Evolutionary conservation across 108 stramenopile species (phyloP).

Genomic region (Craspedostauros australis): DNA sequence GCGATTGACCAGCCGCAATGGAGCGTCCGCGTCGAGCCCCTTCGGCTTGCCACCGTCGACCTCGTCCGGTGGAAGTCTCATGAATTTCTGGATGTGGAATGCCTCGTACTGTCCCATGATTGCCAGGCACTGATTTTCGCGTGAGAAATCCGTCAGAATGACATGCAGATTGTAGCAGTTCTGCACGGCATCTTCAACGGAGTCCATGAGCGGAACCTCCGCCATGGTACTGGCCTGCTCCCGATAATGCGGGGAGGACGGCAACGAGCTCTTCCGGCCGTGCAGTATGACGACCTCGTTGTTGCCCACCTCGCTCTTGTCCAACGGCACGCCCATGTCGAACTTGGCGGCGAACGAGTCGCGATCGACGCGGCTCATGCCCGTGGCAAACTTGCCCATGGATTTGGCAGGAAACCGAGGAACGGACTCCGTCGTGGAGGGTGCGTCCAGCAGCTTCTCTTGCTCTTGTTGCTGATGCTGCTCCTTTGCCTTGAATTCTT

Average conservation of each 20-base stretch:
- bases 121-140: constrained; percentile 48
- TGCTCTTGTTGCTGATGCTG: neutral
- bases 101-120: constrained; percentile 73
- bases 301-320: constrained; percentile 35
- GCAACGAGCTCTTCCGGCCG: constrained; percentile 31
- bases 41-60: neutral
- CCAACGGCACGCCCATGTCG: constrained; percentile 56
- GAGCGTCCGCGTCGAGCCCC: constrained; percentile 17
- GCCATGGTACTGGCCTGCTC: neutral
- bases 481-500: neutral
- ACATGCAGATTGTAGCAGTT: constrained; percentile 70
- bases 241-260: constrained; percentile 13
- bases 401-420: constrained; percentile 26
- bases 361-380: constrained; percentile 29
- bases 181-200: constrained; percentile 46
- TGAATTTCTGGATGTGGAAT: constrained; percentile 70
- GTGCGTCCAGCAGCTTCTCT: neutral
- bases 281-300: constrained; percentile 66
- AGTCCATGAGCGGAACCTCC: constrained; percentile 1
- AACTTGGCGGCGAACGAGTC: constrained; percentile 45
- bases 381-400: constrained; percentile 32
- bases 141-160: constrained; percentile 37
- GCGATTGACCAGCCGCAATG: constrained; percentile 44
- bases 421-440: constrained; percentile 5
- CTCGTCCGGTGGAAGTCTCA: constrained; percentile 29